phyloP scores from a whole-genome alignment of 176 grass and related monocot species.

The Cenchrus purpureus region DNA sequence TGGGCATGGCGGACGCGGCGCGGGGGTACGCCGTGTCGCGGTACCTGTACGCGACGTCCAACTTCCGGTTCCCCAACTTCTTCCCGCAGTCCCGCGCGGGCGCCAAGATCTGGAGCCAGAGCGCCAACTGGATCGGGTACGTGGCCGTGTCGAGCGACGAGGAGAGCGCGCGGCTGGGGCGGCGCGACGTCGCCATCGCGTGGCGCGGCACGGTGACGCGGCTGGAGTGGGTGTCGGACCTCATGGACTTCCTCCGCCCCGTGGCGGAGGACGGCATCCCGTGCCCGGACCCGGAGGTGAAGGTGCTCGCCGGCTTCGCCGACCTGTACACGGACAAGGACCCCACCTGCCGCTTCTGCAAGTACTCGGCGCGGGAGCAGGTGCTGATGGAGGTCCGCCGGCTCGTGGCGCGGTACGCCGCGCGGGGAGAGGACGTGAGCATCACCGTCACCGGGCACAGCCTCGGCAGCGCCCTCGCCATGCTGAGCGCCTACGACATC shows the following conservation, averaged over 20 bases:
- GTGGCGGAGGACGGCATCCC: constrained; percentile 66
- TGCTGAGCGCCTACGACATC: constrained; percentile 78
- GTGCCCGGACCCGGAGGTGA: constrained; percentile 65
- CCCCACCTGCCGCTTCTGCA: constrained; percentile 84
- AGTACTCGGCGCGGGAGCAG: constrained; percentile 87
- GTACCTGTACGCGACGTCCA: constrained; percentile 75
- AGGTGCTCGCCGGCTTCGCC: constrained; percentile 76
- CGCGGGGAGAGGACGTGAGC: constrained; percentile 73
- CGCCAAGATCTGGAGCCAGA: constrained; percentile 71
- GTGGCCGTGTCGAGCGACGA: constrained; percentile 78
- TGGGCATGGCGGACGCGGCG: constrained; percentile 53
- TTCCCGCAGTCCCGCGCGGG: constrained; percentile 38
- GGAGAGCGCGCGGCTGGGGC: constrained; percentile 59
- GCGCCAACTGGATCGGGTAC: constrained; percentile 97
- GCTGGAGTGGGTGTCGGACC: constrained; percentile 87
- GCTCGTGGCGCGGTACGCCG: constrained; percentile 47
- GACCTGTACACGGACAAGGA: constrained; percentile 86
- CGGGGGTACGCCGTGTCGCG: constrained; percentile 56
- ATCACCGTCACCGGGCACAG: constrained; percentile 78
- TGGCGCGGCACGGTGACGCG: constrained; percentile 88
- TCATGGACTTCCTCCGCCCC: constrained; percentile 78
- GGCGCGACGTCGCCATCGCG: constrained; percentile 81
- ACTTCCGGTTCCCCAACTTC: constrained; percentile 54
- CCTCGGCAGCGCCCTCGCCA: constrained; percentile 82
- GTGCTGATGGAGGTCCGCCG: constrained; percentile 71